A percentile compares a stretch with the other conserved stretches of the same genome.
Conservation (phyloP, 305 asterid species). For the Fraxinus baroniana region DNA sequence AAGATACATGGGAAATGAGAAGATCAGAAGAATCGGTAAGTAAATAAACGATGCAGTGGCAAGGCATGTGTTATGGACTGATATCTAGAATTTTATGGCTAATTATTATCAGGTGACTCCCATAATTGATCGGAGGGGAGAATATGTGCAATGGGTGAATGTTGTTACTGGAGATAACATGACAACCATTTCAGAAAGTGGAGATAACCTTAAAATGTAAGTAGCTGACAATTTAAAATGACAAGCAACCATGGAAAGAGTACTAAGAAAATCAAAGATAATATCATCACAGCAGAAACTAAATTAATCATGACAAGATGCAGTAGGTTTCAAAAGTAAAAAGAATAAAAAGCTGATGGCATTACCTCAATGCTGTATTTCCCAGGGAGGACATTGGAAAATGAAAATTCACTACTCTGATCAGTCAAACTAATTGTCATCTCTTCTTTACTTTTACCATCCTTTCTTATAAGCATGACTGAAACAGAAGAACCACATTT, state of each 20-base stretch:
- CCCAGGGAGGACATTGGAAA: slow-evolving; percentile 85
- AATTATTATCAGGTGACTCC: slow-evolving; percentile 13
- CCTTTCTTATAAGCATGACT: slow-evolving; percentile 59
- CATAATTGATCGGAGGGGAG: not conserved
- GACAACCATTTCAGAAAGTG: slow-evolving; percentile 8
- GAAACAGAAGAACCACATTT: slow-evolving; percentile 74
- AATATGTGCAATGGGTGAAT: slow-evolving; percentile 1
- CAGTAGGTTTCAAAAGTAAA: slow-evolving; percentile 3
- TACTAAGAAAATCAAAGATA: not conserved
- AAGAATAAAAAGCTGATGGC: slow-evolving; percentile 25
- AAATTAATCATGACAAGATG: not conserved
- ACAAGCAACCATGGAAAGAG: not conserved
- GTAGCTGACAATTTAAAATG: slow-evolving; percentile 2
- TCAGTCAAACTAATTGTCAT: slow-evolving; percentile 54
- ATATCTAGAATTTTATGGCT: slow-evolving; percentile 14
- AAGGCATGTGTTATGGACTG: not conserved
- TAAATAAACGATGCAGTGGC: slow-evolving; percentile 7
- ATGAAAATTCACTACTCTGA: slow-evolving; percentile 57
- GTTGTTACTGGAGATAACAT: not conserved
- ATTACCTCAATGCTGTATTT: slow-evolving; percentile 89
- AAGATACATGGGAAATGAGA: slow-evolving; percentile 10
- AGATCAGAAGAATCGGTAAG: not conserved
- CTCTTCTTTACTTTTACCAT: slow-evolving; percentile 59
- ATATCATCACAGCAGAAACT: slow-evolving; percentile 2
- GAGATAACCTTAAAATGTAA: slow-evolving; percentile 15